These are phyloP conservation scores for Tolypocladium endophyticum DNA, from an alignment of 2,329 filamentous ascomycete species.

Conservation along the genomic window DNA sequence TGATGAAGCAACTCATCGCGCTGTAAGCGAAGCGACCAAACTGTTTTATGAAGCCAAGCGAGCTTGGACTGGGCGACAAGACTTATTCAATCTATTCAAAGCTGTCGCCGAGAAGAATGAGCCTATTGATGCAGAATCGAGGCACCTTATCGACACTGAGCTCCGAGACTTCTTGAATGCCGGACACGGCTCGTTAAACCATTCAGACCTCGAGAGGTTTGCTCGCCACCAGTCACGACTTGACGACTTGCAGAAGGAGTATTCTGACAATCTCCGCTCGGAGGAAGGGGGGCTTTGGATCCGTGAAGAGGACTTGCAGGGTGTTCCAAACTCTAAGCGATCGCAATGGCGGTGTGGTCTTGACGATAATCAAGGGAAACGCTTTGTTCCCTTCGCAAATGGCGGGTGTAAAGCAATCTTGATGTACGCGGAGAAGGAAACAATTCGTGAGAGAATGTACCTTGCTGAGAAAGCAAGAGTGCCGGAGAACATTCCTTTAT, in stretches of 20 bases:
- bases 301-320: neutral
- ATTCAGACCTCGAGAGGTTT: neutral
- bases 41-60: neutral
- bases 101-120: neutral
- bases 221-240: neutral
- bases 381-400: neutral
- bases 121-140: neutral
- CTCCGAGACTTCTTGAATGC: neutral
- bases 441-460: neutral
- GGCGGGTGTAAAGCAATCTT: neutral
- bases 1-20: neutral
- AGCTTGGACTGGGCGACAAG: neutral
- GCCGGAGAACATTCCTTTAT: neutral
- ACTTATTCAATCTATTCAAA: neutral
- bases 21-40: neutral
- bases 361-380: neutral
- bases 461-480: neutral
- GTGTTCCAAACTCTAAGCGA: neutral
- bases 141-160: neutral
- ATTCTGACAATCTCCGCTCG: neutral
- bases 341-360: neutral
- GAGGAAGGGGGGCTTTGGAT: neutral
- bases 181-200: neutral
- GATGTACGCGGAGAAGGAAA: neutral
- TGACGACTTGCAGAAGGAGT: neutral